Evolutionary conservation across 768 basidiomycete species (phyloP), one percentile per base, ranked within the genome.

Genomic region (Auriscalpium orientale): DNA sequence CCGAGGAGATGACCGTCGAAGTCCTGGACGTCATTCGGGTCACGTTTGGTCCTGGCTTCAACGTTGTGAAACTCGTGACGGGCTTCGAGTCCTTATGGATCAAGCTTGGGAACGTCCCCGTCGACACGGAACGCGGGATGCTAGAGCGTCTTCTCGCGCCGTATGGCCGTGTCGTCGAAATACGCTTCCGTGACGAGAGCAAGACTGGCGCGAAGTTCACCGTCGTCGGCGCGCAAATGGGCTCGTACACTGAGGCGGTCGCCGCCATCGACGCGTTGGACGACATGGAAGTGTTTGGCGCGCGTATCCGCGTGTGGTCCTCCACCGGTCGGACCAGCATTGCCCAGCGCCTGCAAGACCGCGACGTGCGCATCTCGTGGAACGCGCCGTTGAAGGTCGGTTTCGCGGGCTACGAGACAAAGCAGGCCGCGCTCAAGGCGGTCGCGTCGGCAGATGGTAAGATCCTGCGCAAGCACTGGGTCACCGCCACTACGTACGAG

Each of bases 21-120:
- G 65, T 87, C 8, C 74, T 82, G 44, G 78, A 82, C 38, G 77
- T 84, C 53, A 82, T 79, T 20, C 75, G 72, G 51, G 77, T 84
- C 18, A 78, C 72, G 20, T 71, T 89, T 47, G 77, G 77, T 35
- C 66, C 79, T 0, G 89, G 90, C 0, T 87, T 87, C 47, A 73
- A 74, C 2, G 75, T 91, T 2, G 66, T 72, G 22, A 74, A 80
- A 0, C 65, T 90, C 7, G 67, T 68, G 8, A 89, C 88, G 1
- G 83, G 83, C 1, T 85, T 89, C 44, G 89, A 92, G 62, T 83
- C 84, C 0, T 78, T 77, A 7, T 82, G 80, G 72, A 64, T 90
- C 9, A 70, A 76, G 38, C 58, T 91, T 2, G 71, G 72, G 5
- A 79, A 83, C 21, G 63, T 91, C 4, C 78, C 80, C 0, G 40